A percentile compares a stretch with the other conserved stretches of the same genome.
These are phyloP conservation scores for Penicillium cataractarum DNA, from an alignment of 495 filamentous ascomycete genomes.

Conservation along the genomic window DNA sequence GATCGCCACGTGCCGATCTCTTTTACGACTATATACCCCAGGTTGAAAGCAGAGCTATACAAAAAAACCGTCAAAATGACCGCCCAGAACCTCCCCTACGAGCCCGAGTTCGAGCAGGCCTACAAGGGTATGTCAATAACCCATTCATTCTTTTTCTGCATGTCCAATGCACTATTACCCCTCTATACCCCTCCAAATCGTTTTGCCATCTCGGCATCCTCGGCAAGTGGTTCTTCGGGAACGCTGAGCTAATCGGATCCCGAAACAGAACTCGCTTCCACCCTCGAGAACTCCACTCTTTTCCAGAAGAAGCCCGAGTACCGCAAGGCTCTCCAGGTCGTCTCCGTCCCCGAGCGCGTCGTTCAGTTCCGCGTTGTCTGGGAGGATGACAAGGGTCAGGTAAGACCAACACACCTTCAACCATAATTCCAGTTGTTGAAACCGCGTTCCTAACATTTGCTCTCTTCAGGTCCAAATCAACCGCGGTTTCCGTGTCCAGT, in stretches of 20 bases:
- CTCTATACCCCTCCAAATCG: slow-evolving; percentile 9
- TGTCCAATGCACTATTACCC: too few species aligned
- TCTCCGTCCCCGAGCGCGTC: slow-evolving; percentile 90
- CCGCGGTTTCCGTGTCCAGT: slow-evolving; percentile 96
- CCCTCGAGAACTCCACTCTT: slow-evolving; percentile 89
- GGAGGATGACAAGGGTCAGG: slow-evolving; percentile 84
- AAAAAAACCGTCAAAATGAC: slow-evolving; percentile 60
- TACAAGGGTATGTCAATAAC: slow-evolving; percentile 92
- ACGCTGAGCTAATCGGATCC: slow-evolving; percentile 29
- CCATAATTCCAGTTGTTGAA: too few species aligned
- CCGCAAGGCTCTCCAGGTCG: slow-evolving; percentile 84
- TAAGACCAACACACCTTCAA: slow-evolving; percentile 14
- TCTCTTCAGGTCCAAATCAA: slow-evolving; percentile 77
- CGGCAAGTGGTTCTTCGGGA: slow-evolving; percentile 32
- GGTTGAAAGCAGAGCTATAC: slow-evolving; percentile 12
- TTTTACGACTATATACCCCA: slow-evolving; percentile 3
- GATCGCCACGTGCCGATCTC: too few species aligned
- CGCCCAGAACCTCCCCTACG: slow-evolving; percentile 66
- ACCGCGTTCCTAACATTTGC: slow-evolving; percentile 4
- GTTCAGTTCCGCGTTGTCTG: slow-evolving; percentile 97
- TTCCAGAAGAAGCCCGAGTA: slow-evolving; percentile 95
- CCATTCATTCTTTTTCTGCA: background rate
- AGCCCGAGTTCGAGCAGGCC: slow-evolving; percentile 99
- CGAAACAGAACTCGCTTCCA: slow-evolving; percentile 80
- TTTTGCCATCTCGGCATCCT: slow-evolving; percentile 25